Conservation (phyloP, 495 filamentous ascomycete genomes). For the Aspergillus avenaceus region DNA sequence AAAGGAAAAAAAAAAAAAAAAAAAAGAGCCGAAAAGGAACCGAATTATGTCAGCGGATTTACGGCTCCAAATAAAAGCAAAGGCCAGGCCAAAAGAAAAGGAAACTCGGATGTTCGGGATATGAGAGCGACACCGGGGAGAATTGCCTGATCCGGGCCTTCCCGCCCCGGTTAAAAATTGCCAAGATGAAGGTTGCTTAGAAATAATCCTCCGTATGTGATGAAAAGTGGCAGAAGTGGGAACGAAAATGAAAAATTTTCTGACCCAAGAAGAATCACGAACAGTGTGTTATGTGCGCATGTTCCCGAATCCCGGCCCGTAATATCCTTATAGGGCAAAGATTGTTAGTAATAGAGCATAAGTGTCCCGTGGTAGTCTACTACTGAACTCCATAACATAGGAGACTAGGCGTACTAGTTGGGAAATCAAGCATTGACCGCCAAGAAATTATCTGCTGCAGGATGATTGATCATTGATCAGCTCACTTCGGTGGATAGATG, state of each 20-base stretch:
- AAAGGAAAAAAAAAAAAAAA: too few species aligned
- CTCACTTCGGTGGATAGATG: constrained; percentile 1
- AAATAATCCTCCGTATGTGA: not conserved
- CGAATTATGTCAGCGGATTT: constrained; percentile 6
- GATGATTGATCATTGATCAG: constrained; percentile 5
- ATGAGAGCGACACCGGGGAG: constrained; percentile 11
- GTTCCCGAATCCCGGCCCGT: constrained; percentile 2
- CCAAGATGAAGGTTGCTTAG: not conserved
- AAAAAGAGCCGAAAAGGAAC: not conserved
- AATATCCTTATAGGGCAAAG: constrained; percentile 17
- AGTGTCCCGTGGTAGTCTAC: not conserved
- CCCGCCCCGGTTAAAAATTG: constrained; percentile 9
- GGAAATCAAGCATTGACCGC: constrained; percentile 15
- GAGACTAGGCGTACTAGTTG: not conserved
- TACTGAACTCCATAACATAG: not conserved
- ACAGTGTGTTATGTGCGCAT: not conserved
- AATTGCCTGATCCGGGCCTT: constrained; percentile 16
- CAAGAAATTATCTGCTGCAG: constrained; percentile 6
- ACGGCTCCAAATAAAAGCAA: constrained; percentile 2
- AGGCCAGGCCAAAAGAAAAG: too few species aligned
- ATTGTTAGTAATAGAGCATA: not conserved
- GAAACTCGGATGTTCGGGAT: constrained; percentile 4
- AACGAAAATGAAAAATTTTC: not conserved
- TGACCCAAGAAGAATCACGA: not conserved
- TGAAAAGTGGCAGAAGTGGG: not conserved